phyloP scores from a whole-genome alignment of 768 basidiomycete species.

The Calocybe gangraenosa region DNA sequence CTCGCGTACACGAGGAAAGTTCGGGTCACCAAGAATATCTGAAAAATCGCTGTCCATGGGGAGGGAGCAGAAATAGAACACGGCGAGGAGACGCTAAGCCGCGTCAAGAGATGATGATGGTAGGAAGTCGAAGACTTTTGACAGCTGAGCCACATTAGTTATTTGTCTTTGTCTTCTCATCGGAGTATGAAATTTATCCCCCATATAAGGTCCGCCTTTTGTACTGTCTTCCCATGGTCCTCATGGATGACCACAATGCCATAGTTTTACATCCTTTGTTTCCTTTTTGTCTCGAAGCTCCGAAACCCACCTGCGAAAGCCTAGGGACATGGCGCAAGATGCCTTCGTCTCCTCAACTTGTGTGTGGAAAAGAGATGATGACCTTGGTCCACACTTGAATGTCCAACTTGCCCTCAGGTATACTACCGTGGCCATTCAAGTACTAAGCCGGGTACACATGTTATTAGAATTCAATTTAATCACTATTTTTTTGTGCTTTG shows the following conservation, averaged over 20 bases:
- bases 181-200: slow-evolving; percentile 17
- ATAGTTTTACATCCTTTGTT: background rate
- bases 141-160: slow-evolving; percentile 26
- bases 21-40: slow-evolving; percentile 67
- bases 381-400: slow-evolving; percentile 77
- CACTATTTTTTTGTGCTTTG: too few species aligned
- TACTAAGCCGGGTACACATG: slow-evolving; percentile 68
- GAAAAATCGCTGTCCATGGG: slow-evolving; percentile 64
- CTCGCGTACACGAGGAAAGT: slow-evolving; percentile 31
- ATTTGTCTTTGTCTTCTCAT: slow-evolving; percentile 29
- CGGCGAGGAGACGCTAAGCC: slow-evolving; percentile 26
- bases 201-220: slow-evolving; percentile 10
- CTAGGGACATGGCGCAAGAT: slow-evolving; percentile 70
- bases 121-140: slow-evolving; percentile 26
- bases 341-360: slow-evolving; percentile 82
- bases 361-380: slow-evolving; percentile 57
- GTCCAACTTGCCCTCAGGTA: slow-evolving; percentile 40
- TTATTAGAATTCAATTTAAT: background rate
- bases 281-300: slow-evolving; percentile 13
- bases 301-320: slow-evolving; percentile 59
- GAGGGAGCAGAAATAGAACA: slow-evolving; percentile 19
- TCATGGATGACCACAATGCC: slow-evolving; percentile 1
- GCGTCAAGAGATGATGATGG: slow-evolving; percentile 30
- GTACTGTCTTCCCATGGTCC: background rate
- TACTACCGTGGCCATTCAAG: slow-evolving; percentile 61